These are phyloP conservation scores for Zygosaccharomyces bisporus DNA, from an alignment of 805 yeast species.

Conservation along the genomic window DNA sequence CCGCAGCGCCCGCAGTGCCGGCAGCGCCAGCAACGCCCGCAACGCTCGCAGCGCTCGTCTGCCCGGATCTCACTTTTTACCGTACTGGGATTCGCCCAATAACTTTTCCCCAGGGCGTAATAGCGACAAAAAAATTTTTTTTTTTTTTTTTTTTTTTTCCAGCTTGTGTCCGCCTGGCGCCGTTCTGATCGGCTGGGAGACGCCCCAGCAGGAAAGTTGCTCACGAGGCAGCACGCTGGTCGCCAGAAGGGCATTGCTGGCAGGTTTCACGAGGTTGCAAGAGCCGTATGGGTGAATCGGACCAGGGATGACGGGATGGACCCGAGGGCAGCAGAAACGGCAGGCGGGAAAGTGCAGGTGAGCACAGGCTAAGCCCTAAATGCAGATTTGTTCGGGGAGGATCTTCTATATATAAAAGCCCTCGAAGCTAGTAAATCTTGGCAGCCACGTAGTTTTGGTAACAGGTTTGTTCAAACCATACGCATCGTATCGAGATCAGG, in stretches of 20 bases:
- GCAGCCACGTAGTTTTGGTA: neutral
- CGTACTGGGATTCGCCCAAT: neutral
- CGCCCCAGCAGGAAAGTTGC: conserved; percentile 1
- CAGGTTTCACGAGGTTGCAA: conserved; percentile 7
- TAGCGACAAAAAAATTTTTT: conserved; percentile 1
- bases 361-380: neutral
- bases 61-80: neutral
- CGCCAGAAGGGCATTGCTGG: conserved; percentile 3
- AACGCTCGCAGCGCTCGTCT: neutral
- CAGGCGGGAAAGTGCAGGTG: neutral
- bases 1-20: neutral
- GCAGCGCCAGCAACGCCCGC: neutral
- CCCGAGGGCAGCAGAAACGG: neutral
- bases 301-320: neutral
- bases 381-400: neutral
- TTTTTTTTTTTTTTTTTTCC: conserved; percentile 1
- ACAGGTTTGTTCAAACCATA: neutral
- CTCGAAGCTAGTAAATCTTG: conserved; percentile 4
- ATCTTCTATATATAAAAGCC: neutral
- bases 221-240: conserved; percentile 2
- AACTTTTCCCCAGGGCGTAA: neutral
- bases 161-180: neutral
- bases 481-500: conserved; percentile 1
- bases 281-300: conserved; percentile 3
- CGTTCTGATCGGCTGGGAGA: neutral